Percentiles rank a stretch among this genome's conserved stretches.
Evolutionary conservation across 257 asterid species (phyloP).

Genomic region (Cordia subcordata): DNA sequence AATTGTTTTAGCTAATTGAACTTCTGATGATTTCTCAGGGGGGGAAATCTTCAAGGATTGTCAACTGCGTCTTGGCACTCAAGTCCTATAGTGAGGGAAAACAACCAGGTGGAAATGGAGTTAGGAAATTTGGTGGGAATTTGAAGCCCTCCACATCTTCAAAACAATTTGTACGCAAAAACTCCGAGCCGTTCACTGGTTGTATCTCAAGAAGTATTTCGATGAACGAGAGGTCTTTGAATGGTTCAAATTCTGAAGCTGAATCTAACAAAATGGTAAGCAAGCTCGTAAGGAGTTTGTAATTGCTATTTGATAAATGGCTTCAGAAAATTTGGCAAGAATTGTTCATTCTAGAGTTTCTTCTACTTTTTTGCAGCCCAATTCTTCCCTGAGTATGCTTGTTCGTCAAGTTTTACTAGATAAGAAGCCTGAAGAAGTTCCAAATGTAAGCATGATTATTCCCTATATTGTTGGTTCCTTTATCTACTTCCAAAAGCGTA

Average conservation of each 20-base stretch:
- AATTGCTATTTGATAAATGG: constrained; percentile 8
- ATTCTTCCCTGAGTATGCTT: constrained; percentile 71
- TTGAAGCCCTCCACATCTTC: constrained; percentile 50
- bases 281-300: constrained; percentile 3
- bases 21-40: constrained; percentile 50
- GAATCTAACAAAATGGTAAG: constrained; percentile 55
- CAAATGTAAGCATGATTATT: constrained; percentile 48
- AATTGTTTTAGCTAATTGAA: not conserved
- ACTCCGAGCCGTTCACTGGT: constrained; percentile 75
- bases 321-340: not conserved
- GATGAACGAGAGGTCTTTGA: constrained; percentile 45
- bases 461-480: not conserved
- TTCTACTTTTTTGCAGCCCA: constrained; percentile 46
- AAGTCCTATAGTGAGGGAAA: constrained; percentile 84
- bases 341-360: not conserved
- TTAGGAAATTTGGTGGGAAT: constrained; percentile 90
- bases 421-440: constrained; percentile 93
- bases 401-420: constrained; percentile 68
- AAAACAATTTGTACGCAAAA: constrained; percentile 80
- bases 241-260: constrained; percentile 29
- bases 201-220: constrained; percentile 56
- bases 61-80: constrained; percentile 85
- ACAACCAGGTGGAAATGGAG: constrained; percentile 70
- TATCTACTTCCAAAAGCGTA: not conserved
- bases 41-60: constrained; percentile 89